Evolutionary conservation across 202 grass and related monocot genomes (phyloP), one percentile per base, ranked within the genome.

Genomic region (Zizania palustris): DNA sequence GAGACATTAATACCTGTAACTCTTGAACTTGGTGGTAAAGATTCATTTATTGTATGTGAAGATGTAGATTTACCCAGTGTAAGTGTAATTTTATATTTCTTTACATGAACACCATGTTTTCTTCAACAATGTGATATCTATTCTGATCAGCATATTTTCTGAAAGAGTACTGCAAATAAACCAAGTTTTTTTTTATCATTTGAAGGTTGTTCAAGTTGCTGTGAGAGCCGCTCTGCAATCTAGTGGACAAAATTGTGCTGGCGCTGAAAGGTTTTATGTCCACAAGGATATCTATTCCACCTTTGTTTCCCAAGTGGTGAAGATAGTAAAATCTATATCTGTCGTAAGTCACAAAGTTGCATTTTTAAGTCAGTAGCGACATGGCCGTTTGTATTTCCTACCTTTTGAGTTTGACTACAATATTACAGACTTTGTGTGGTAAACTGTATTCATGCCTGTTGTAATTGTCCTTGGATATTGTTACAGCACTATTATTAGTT

Each of bases 11-110:
- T 98, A 86, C 96, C 96, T 33, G 89, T 98, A 73, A 98, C 96
- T 42, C 89, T 98, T 78, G 91, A 95, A 72, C 89, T 98, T 45
- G 96, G 96, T 63, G 96, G 96, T 61, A 98, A 98, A 87, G 96
- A 98, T 87, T 90, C 91, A 63, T 98, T 98, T 86, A 95, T 98
- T 90, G 91, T 98, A 16, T 98, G 96, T 3, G 96, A 98, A 90
- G 96, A 98, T 85, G 89, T 98, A 54, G 89, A 95, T 76, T 81
- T 98, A 88, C 89, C 91, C 65, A 87, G 79, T 92, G 96, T 98
- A 92, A 88, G 85, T 40, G 56, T 66, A 65, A 58, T 46, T 64
- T 75, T 62, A 38, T 83, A 36, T 69, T 78, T 34, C 21, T 45
- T 70, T 73, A 59, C 43, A 66, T 41, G 72, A 60, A 57, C 21